phyloP scores from a whole-genome alignment of 1,139 yeast species.

The Nakaseomyces nivariensis region DNA sequence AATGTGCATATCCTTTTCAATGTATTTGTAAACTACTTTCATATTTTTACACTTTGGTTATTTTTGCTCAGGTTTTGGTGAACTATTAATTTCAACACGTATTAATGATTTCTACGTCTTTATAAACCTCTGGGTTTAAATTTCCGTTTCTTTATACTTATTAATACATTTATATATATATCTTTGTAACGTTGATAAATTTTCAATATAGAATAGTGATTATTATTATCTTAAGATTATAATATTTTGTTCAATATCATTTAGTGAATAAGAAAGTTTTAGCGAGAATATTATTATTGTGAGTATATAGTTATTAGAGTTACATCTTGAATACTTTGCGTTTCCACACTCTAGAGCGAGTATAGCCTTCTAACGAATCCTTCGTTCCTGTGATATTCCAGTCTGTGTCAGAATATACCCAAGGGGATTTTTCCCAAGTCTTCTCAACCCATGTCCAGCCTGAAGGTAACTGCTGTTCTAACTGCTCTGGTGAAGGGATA shows the following conservation, averaged over 20 bases:
- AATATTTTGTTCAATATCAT: too few species aligned
- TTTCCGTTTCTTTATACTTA: background rate
- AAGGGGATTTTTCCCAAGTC: slow-evolving; percentile 19
- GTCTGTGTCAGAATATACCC: slow-evolving; percentile 22
- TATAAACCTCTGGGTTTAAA: background rate
- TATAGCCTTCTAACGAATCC: slow-evolving; percentile 24
- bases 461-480: slow-evolving; percentile 13
- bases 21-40: slow-evolving; percentile 1
- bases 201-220: background rate
- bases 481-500: slow-evolving; percentile 13
- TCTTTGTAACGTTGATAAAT: background rate
- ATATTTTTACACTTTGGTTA: slow-evolving; percentile 1
- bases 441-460: slow-evolving; percentile 26
- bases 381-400: slow-evolving; percentile 21
- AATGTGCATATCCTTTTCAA: background rate
- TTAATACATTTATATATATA: background rate
- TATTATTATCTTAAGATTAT: background rate
- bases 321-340: slow-evolving; percentile 14
- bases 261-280: too few species aligned
- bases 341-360: slow-evolving; percentile 22
- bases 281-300: too few species aligned
- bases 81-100: background rate
- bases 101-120: background rate
- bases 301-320: background rate
- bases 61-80: background rate